Percentiles rank a stretch among this genome's conserved stretches.
Conservation (phyloP, 2,329 filamentous ascomycete species). For the Curvularia spicifera region DNA sequence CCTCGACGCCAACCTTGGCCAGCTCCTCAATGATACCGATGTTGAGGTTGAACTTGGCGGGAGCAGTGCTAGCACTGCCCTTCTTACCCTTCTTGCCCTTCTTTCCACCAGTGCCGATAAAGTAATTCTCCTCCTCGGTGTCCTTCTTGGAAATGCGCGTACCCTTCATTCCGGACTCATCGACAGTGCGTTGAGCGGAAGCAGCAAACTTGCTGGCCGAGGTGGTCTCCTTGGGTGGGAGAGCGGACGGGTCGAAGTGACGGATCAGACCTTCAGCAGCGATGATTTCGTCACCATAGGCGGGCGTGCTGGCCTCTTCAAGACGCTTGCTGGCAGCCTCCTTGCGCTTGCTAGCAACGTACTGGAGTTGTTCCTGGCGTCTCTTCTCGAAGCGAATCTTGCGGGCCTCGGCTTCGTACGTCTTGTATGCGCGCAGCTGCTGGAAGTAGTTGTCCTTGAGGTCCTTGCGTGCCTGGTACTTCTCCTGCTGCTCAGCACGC, state of each 20-base stretch:
- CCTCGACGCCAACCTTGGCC: constrained; percentile 80
- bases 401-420: constrained; percentile 83
- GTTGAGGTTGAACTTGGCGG: constrained; percentile 79
- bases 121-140: constrained; percentile 85
- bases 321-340: constrained; percentile 78
- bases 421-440: constrained; percentile 79
- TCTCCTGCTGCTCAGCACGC: constrained; percentile 84
- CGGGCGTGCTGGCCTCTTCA: constrained; percentile 81
- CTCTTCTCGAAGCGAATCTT: constrained; percentile 77
- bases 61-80: constrained; percentile 65
- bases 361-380: constrained; percentile 78
- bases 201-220: constrained; percentile 71
- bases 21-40: constrained; percentile 93
- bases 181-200: constrained; percentile 82
- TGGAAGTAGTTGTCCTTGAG: constrained; percentile 89
- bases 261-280: constrained; percentile 85
- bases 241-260: constrained; percentile 81
- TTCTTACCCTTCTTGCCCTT: constrained; percentile 91
- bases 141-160: constrained; percentile 84
- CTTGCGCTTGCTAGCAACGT: constrained; percentile 74
- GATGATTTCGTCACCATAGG: constrained; percentile 91
- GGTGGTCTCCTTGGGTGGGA: constrained; percentile 66
- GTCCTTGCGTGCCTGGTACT: constrained; percentile 80
- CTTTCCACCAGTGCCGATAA: constrained; percentile 73
- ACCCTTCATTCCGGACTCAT: constrained; percentile 84